Conservation (phyloP, 345 rosid genomes). For the Microthlaspi erraticum region DNA sequence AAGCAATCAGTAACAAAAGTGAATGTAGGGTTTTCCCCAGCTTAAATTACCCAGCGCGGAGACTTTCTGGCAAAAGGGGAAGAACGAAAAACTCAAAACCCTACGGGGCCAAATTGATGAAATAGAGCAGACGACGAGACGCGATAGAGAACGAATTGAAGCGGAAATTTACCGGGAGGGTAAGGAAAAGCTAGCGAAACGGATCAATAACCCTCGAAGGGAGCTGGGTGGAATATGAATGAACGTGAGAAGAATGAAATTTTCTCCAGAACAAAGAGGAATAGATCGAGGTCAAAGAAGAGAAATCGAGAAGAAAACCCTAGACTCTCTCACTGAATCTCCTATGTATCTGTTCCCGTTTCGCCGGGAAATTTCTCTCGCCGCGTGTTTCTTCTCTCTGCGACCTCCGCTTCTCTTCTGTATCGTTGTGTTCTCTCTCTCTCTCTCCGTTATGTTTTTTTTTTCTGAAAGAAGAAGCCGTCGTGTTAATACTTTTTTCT, state of each 20-base stretch:
- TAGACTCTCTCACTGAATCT: conserved; percentile 46
- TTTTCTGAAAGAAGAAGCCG: conserved; percentile 66
- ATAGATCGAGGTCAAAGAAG: conserved; percentile 54
- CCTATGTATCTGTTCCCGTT: conserved; percentile 35
- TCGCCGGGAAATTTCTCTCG: conserved; percentile 44
- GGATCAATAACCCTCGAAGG: conserved; percentile 53
- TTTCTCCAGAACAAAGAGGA: conserved; percentile 27
- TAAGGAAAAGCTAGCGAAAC: conserved; percentile 49
- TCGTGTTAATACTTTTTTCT: conserved; percentile 38
- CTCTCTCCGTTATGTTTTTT: conserved; percentile 48
- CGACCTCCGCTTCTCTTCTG: conserved; percentile 45
- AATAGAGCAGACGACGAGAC: conserved; percentile 17
- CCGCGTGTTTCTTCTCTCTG: conserved; percentile 35
- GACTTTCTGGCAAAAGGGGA: conserved; percentile 1
- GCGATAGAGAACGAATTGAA: conserved; percentile 26
- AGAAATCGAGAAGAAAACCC: conserved; percentile 41
- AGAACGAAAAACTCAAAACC: conserved; percentile 42
- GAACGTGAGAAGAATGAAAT: conserved; percentile 25
- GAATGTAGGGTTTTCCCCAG: conserved; percentile 62
- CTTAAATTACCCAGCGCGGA: conserved; percentile 7
- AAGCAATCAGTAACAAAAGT: conserved; percentile 41
- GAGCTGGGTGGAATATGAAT: conserved; percentile 35
- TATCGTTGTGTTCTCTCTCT: conserved; percentile 42
- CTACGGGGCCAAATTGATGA: conserved; percentile 38
- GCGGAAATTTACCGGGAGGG: conserved; percentile 1